Percentiles rank a stretch among this genome's conserved stretches.
These are phyloP conservation scores for Wallemia ichthyophaga DNA, from an alignment of 1,284 basidiomycete species.

Conservation along the genomic window DNA sequence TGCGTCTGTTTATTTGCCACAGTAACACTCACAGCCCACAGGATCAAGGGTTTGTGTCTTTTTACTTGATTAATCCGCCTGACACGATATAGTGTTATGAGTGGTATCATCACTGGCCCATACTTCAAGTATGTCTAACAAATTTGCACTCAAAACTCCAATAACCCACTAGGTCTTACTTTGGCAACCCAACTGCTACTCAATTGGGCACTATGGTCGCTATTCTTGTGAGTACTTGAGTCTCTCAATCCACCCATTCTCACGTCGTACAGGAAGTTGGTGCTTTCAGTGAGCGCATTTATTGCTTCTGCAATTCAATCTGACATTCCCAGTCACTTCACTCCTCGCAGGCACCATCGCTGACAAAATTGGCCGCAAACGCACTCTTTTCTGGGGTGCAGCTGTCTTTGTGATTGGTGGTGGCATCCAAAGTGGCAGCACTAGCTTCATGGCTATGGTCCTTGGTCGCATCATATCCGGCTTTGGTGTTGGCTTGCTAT, in stretches of 20 bases:
- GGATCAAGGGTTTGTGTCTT: constrained; percentile 2
- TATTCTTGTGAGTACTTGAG: constrained; percentile 20
- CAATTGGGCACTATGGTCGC: constrained; percentile 34
- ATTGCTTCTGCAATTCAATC: too few relatives aligned
- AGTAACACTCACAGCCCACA: constrained; percentile 12
- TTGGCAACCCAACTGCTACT: constrained; percentile 36
- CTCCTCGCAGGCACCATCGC: constrained; percentile 63
- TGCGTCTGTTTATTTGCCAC: too few relatives aligned
- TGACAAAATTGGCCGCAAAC: constrained; percentile 57
- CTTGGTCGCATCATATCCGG: constrained; percentile 62
- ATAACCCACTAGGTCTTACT: constrained; percentile 15
- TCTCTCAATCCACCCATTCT: not conserved
- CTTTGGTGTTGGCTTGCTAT: constrained; percentile 73
- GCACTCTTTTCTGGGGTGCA: constrained; percentile 63
- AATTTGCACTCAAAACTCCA: constrained; percentile 3
- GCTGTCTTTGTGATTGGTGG: constrained; percentile 66
- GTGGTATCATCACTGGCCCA: constrained; percentile 74
- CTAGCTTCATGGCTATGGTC: constrained; percentile 59
- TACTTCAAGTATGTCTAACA: constrained; percentile 35
- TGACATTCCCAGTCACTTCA: constrained; percentile 66
- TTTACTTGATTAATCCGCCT: not conserved
- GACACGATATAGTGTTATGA: constrained; percentile 32
- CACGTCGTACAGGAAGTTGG: constrained; percentile 32
- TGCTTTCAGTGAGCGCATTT: constrained; percentile 57
- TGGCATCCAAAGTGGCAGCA: constrained; percentile 59